Conservation (phyloP, 1,284 basidiomycete genomes). For the Tylopilus sp. region DNA sequence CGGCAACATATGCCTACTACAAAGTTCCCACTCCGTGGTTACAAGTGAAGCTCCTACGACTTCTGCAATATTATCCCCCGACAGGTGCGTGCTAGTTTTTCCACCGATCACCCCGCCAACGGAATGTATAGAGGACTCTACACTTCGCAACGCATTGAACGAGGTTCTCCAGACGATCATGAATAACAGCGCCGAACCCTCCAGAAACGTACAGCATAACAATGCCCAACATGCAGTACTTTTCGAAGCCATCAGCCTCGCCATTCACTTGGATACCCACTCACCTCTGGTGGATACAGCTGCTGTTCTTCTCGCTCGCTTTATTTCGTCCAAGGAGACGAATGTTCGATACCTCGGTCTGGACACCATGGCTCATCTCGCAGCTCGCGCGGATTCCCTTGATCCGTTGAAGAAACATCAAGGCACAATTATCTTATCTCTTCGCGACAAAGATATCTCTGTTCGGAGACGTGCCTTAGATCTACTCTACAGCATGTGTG, state of each 20-base stretch:
- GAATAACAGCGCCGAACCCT: slow-evolving; percentile 88
- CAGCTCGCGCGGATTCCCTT: slow-evolving; percentile 86
- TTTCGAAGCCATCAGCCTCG: slow-evolving; percentile 96
- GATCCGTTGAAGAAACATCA: slow-evolving; percentile 95
- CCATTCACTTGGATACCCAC: slow-evolving; percentile 93
- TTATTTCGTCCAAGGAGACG: slow-evolving; percentile 97
- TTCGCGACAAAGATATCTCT: slow-evolving; percentile 97
- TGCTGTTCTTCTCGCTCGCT: slow-evolving; percentile 88
- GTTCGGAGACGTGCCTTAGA: slow-evolving; percentile 93
- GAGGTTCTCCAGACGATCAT: slow-evolving; percentile 89
- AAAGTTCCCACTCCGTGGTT: slow-evolving; percentile 98
- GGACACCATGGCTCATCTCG: slow-evolving; percentile 98
- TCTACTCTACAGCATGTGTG: slow-evolving; percentile 98
- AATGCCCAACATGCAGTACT: slow-evolving; percentile 98
- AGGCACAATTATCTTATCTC: slow-evolving; percentile 88
- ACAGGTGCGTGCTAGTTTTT: slow-evolving; percentile 55
- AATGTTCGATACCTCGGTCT: slow-evolving; percentile 98
- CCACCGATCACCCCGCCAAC: slow-evolving; percentile 3
- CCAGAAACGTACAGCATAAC: slow-evolving; percentile 96
- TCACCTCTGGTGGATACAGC: slow-evolving; percentile 88
- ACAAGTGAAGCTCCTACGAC: slow-evolving; percentile 90
- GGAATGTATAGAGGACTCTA: slow-evolving; percentile 67
- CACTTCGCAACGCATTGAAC: slow-evolving; percentile 74
- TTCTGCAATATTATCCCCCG: slow-evolving; percentile 95
- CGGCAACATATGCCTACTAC: slow-evolving; percentile 92